phyloP scores from a whole-genome alignment of 139 green algal species.

The Deuterostichococcus epilithicus region DNA sequence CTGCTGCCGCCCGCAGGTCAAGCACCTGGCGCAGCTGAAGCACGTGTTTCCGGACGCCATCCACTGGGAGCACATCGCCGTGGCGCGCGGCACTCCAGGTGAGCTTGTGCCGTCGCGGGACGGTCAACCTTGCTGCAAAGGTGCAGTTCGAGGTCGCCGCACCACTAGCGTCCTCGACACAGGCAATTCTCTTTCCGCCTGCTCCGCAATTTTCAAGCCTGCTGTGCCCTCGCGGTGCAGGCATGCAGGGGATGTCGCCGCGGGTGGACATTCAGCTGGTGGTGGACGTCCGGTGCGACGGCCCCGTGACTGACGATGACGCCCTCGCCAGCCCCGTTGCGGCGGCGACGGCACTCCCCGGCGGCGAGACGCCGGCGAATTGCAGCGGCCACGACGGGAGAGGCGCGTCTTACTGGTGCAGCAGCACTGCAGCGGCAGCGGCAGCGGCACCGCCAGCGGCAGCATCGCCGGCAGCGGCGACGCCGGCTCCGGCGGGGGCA shows the following conservation, averaged over 20 bases:
- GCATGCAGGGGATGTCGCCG: background rate
- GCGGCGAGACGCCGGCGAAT: no score
- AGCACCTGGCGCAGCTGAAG: background rate
- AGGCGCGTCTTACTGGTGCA: background rate
- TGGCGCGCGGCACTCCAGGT: background rate
- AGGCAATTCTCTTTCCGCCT: no score
- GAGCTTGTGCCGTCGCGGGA: no score
- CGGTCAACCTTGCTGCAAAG: no score
- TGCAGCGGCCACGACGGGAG: background rate
- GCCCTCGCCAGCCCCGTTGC: background rate
- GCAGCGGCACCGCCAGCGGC: no score
- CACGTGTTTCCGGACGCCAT: background rate
- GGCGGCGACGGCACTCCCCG: background rate
- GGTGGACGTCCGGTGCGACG: background rate
- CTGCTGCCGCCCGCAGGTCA: background rate
- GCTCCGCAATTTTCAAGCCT: no score
- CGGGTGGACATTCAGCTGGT: background rate
- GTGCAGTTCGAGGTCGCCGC: no score
- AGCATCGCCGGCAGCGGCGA: background rate
- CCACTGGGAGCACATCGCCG: background rate
- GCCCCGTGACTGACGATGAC: background rate
- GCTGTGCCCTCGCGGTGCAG: background rate
- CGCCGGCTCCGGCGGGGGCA: no score
- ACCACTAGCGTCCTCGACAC: no score
- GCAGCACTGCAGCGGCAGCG: no score